Evolutionary conservation across 1,284 basidiomycete genomes (phyloP), one percentile per base, ranked within the genome.

Genomic region (Malassezia slooffiae): DNA sequence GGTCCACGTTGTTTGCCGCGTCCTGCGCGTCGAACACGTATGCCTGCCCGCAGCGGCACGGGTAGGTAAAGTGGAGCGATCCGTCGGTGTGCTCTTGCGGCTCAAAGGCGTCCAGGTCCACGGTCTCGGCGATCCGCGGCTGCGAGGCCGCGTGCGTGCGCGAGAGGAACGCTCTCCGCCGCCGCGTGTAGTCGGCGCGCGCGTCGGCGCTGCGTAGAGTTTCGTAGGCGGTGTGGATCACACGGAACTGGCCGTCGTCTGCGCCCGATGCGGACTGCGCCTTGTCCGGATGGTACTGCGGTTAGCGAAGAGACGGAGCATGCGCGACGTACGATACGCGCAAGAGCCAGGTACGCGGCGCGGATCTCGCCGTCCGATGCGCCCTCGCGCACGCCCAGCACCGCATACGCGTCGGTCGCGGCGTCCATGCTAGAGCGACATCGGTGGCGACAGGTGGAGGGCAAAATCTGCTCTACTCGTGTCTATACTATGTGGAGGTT

Each of bases 1-100:
- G 13, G 2, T 34, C 29, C 5, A 12, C 20, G 5, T 33, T 31
- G 3, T 24, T 11, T 5, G 29, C 34, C 3, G 39, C 8, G 10
- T 35, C 34, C 7, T 15, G 31, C 5, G 41, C 15, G 3, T 13
- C 7, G 6, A 48, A 9, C 3, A 34, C 15, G 20, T 48, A 48
- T 21, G 20, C 13, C 30, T 48, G 46, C 13, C 46, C 46, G 19
- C 46, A 48, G 39, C 46, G 46, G 34, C 46, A 48, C 4, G 46
- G 46, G 27, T 43, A 48, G 3, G 12, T 9, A 16, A 48, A 48
- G 4, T 33, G 40, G 15, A 38, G 30, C 12, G 19, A n/a, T n/a
- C 11, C n/a, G 45, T 21, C 28, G 26, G 15, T 13, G 3, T 39
- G n/a, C 9, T 22, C 35, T 7, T 23, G 17, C 7, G 21, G 24